These are phyloP conservation scores for Clonostachys sp. DNA, from an alignment of 2,329 filamentous ascomycete species.

Conservation along the genomic window DNA sequence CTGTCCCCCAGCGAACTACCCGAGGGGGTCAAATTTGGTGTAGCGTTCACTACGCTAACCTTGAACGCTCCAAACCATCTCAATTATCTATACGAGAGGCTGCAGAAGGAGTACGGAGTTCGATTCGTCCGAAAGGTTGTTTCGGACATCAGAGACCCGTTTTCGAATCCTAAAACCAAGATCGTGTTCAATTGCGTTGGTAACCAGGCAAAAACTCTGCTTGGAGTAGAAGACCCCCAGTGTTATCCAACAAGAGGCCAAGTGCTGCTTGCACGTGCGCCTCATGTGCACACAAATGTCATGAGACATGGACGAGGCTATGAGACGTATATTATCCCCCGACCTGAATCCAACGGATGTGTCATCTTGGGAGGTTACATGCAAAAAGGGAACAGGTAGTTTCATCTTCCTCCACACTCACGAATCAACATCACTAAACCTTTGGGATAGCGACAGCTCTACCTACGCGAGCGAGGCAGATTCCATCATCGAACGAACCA, in stretches of 20 bases:
- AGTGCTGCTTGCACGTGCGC: constrained; percentile 25
- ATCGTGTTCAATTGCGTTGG: constrained; percentile 28
- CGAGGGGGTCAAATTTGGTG: constrained; percentile 21
- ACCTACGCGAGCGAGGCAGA: constrained; percentile 26
- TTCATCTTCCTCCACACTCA: background rate
- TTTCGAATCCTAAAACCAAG: constrained; percentile 11
- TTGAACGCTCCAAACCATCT: constrained; percentile 31
- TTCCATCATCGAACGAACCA: constrained; percentile 26
- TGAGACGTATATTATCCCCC: constrained; percentile 25
- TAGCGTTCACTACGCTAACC: constrained; percentile 27
- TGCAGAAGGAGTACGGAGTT: constrained; percentile 20
- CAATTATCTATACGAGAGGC: constrained; percentile 15
- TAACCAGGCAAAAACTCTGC: constrained; percentile 21
- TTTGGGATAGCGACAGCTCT: constrained; percentile 15
- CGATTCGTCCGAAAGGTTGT: constrained; percentile 21
- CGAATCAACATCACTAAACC: background rate
- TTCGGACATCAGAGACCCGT: constrained; percentile 16
- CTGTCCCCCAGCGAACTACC: constrained; percentile 19
- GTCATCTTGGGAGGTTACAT: constrained; percentile 28
- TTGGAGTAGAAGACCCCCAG: constrained; percentile 25
- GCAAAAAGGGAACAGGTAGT: constrained; percentile 22
- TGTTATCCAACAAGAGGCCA: constrained; percentile 34
- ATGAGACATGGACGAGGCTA: constrained; percentile 26
- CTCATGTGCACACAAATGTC: constrained; percentile 21
- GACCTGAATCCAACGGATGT: constrained; percentile 20